Evolutionary conservation across 2,329 filamentous ascomycete species (phyloP).

Genomic region (Fonsecaea erecta): DNA sequence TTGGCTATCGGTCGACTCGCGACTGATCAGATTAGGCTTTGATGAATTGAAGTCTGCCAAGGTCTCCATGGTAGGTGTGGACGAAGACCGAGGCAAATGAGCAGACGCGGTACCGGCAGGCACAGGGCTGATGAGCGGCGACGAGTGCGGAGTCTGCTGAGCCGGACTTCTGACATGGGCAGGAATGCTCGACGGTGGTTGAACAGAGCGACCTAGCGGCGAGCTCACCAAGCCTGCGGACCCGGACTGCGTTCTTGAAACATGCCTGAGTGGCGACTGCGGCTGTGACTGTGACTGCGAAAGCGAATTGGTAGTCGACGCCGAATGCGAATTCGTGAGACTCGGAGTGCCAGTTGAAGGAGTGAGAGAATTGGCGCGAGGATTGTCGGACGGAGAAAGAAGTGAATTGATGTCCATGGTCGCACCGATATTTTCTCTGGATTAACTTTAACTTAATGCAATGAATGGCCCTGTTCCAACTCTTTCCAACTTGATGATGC

Average conservation of each 20-base stretch:
- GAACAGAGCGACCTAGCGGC: slow-evolving; percentile 47
- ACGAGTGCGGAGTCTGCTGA: slow-evolving; percentile 46
- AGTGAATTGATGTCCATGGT: slow-evolving; percentile 38
- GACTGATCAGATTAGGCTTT: slow-evolving; percentile 46
- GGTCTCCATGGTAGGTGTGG: slow-evolving; percentile 56
- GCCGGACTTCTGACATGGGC: slow-evolving; percentile 47
- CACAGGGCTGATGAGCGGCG: slow-evolving; percentile 45
- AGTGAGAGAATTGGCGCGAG: slow-evolving; percentile 22
- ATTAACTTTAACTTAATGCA: background rate
- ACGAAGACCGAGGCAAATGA: slow-evolving; percentile 46
- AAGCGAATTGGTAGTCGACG: slow-evolving; percentile 33
- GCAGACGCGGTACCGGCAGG: slow-evolving; percentile 45
- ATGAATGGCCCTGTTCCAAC: slow-evolving; percentile 18
- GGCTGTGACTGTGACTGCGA: slow-evolving; percentile 37
- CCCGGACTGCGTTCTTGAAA: slow-evolving; percentile 45
- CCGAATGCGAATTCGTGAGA: slow-evolving; percentile 5
- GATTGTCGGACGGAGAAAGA: slow-evolving; percentile 33
- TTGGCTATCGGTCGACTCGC: slow-evolving; percentile 51
- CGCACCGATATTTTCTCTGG: background rate
- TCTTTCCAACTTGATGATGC: slow-evolving; percentile 18
- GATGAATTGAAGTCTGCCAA: slow-evolving; percentile 53
- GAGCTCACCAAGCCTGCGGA: slow-evolving; percentile 43
- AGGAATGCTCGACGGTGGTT: slow-evolving; percentile 38
- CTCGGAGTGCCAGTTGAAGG: slow-evolving; percentile 42
- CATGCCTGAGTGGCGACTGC: slow-evolving; percentile 44